Base-by-base conservation (phyloP, 345 rosid species). In the Schrenkiella parvula region DNA sequence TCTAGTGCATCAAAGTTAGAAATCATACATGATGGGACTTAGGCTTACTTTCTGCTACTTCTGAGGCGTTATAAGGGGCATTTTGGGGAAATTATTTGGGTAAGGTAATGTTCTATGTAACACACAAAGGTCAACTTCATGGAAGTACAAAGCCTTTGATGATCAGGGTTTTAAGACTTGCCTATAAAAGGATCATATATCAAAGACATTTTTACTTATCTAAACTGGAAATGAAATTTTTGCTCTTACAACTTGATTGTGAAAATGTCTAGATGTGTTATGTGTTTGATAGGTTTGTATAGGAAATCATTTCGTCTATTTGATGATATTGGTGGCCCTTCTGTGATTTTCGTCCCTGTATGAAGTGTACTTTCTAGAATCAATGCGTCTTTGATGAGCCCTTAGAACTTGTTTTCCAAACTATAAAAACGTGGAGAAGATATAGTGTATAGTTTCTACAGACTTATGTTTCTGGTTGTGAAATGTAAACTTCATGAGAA, bases 1-100 rank as follows among this genome's bases (percentile, higher is more conserved):
- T 65, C 59, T 37, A 48, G 29, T 70, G 39, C 57, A 46, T 70
- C 59, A 6, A 13, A 44, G 55, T 69, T 69, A 5, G 35, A 43
- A 8, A 5, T n/a, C 11, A 31, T 44, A 14, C n/a, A 4, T 41
- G 46, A 47, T 73, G 60, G 29, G 42, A 35, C 32, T 55, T 44
- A 43, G 9, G 42, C 66, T 18, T 46, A 3, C 15, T 65, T 3
- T 41, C 29, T 63, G 51, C 35, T 63, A 31, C 2, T 29, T 43
- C 55, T 72, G 19, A 29, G 18, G 8, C 39, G 38, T 64, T 44
- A 1, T 63, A 26, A 37, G 38, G 17, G 3, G 34, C 15, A 8
- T 48, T 29, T 29, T 32, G 19, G 7, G 23, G 50, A 48, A 44
- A 62, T 15, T 25, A 18, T 26, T 46, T 46, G 51, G 51, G 15